A percentile compares a stretch with the other conserved stretches of the same genome.
phyloP scores from a whole-genome alignment of 345 rosid genomes.

The Brassica cretica region DNA sequence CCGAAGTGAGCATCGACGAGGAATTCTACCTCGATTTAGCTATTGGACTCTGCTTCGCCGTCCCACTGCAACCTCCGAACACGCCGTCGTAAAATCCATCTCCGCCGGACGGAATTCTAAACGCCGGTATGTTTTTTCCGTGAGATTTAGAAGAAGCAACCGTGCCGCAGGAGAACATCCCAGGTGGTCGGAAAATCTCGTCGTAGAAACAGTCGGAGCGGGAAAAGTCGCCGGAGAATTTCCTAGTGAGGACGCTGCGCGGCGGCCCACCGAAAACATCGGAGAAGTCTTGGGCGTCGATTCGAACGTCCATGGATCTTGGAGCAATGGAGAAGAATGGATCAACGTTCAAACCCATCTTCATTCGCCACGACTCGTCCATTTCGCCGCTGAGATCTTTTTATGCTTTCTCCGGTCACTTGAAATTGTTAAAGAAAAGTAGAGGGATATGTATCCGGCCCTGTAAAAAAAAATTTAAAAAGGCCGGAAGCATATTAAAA shows the following conservation, averaged over 20 bases:
- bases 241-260: constrained; percentile 56
- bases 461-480: too few species aligned
- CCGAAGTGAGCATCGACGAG: constrained; percentile 75
- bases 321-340: constrained; percentile 51
- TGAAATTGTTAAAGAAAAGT: not conserved
- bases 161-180: constrained; percentile 10
- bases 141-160: constrained; percentile 40
- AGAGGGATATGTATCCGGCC: not conserved
- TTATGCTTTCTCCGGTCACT: constrained; percentile 1
- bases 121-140: constrained; percentile 64
- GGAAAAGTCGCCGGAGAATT: constrained; percentile 60
- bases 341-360: constrained; percentile 55
- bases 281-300: constrained; percentile 63
- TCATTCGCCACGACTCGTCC: constrained; percentile 89
- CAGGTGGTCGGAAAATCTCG: constrained; percentile 64
- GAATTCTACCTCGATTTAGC: constrained; percentile 60
- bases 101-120: constrained; percentile 59
- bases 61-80: constrained; percentile 47
- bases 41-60: constrained; percentile 39
- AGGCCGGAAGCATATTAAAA: too few species aligned
- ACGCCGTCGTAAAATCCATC: constrained; percentile 69
- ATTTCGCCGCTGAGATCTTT: constrained; percentile 36
- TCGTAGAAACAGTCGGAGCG: constrained; percentile 58
- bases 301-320: constrained; percentile 46
- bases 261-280: constrained; percentile 98